Base-by-base conservation (phyloP, 768 basidiomycete genomes). In the Tricholoma furcatifolium region DNA sequence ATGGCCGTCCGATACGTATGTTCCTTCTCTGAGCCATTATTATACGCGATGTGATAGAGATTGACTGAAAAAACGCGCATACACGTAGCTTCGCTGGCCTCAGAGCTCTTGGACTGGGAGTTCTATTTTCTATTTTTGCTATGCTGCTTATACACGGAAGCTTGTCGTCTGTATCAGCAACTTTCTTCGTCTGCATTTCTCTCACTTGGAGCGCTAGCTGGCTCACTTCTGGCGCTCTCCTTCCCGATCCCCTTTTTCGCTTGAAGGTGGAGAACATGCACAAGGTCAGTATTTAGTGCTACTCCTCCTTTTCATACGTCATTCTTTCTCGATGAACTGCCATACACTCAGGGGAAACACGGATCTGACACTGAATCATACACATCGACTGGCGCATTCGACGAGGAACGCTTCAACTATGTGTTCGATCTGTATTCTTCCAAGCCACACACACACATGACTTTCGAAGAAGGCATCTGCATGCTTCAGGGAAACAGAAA, bases 161-260 rank as follows among this genome's bases (percentile, higher is more conserved):
- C n/a, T 69, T 76, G 46, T 77, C 77, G 74, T 75, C 51, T 59
- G 74, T 57, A 41, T 32, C 21, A 20, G 18, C 5, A 18, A 38
- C n/a, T 32, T 23, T 39, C 30, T 8, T 15, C 23, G 27, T 20
- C 30, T 20, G 4, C 12, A 30, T 14, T 42, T 31, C 11, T 12
- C 23, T 43, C 18, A 40, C 42, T 23, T 20, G 35, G 17, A 23
- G 24, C n/a, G 42, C 45, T 54, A 75, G 70, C 32, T 76, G 69
- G 60, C 23, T 66, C 40, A 71, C 72, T 21, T 72, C 58, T 62
- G 67, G 68, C 17, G 62, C 62, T 49, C 57, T 70, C 50, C 50
- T 76, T 39, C 77, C 75, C 4, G 75, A 77, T 60, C 74, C 74
- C 9, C 68, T 72, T 58, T 77, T 77, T 59, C 70, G 75, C 7